These are phyloP conservation scores for Aspergillus aculeatinus DNA, from an alignment of 2,329 filamentous ascomycete species.

Conservation along the genomic window DNA sequence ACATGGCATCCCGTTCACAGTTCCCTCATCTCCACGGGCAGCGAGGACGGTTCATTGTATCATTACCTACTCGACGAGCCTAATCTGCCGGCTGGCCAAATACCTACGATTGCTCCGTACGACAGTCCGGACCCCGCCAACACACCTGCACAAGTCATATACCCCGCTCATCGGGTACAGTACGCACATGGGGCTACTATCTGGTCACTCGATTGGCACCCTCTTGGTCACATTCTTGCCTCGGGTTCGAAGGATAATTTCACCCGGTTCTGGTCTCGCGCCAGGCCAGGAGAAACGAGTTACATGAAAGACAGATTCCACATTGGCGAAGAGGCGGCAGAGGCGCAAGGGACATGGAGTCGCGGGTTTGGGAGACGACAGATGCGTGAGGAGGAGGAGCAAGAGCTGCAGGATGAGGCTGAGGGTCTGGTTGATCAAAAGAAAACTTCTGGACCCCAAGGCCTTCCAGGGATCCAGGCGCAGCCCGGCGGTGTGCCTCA, in stretches of 20 bases:
- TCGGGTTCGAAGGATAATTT: slow-evolving; percentile 96
- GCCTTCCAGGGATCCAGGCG: slow-evolving; percentile 55
- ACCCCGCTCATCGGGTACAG: slow-evolving; percentile 81
- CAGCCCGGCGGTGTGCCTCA: slow-evolving; percentile 53
- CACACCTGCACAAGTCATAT: slow-evolving; percentile 83
- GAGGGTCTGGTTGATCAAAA: slow-evolving; percentile 91
- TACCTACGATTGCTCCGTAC: slow-evolving; percentile 75
- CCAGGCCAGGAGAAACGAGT: slow-evolving; percentile 81
- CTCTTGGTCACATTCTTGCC: slow-evolving; percentile 88
- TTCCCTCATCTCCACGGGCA: slow-evolving; percentile 84
- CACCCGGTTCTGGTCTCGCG: slow-evolving; percentile 93
- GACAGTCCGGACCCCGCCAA: slow-evolving; percentile 77
- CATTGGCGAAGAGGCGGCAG: slow-evolving; percentile 88
- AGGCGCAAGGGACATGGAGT: slow-evolving; percentile 93
- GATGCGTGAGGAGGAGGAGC: slow-evolving; percentile 87
- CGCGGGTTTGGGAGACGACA: slow-evolving; percentile 74
- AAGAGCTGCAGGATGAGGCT: slow-evolving; percentile 88
- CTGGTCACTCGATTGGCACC: slow-evolving; percentile 98
- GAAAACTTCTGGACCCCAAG: slow-evolving; percentile 61
- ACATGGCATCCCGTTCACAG: slow-evolving; percentile 93
- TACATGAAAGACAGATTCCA: slow-evolving; percentile 90
- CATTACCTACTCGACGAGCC: slow-evolving; percentile 97
- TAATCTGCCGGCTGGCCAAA: slow-evolving; percentile 73
- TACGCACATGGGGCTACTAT: slow-evolving; percentile 93
- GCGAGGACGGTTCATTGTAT: slow-evolving; percentile 82